Evolutionary conservation across 768 basidiomycete species (phyloP).

Genomic region (Sarcodon aspratus): DNA sequence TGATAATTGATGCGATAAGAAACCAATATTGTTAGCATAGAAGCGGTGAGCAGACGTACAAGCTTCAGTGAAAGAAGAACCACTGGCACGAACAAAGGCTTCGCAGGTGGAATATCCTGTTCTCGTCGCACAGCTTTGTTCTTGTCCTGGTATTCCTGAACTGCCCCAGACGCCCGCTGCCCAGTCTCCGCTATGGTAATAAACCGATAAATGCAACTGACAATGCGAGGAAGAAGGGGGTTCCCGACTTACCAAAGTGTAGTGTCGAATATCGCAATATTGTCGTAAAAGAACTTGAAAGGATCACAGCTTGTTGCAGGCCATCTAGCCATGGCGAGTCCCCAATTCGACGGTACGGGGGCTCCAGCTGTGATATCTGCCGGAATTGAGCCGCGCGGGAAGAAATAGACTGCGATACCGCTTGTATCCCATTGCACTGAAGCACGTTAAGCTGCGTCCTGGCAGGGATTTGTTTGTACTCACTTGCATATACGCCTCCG

Average conservation of each 20-base stretch:
- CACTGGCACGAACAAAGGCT: constrained; percentile 63
- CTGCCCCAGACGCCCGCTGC: constrained; percentile 68
- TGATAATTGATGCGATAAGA: constrained; percentile 15
- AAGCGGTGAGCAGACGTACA: constrained; percentile 39
- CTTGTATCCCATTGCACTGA: constrained; percentile 65
- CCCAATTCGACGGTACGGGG: constrained; percentile 75
- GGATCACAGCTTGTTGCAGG: constrained; percentile 66
- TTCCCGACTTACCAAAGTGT: constrained; percentile 57
- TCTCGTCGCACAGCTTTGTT: constrained; percentile 70
- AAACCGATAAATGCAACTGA: constrained; percentile 3
- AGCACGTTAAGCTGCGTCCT: constrained; percentile 1
- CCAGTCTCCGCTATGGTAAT: constrained; percentile 67
- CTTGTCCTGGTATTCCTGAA: constrained; percentile 74
- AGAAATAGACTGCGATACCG: constrained; percentile 78
- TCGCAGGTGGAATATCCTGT: constrained; percentile 79
- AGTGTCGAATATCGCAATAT: constrained; percentile 76
- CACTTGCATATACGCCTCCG: constrained; percentile 87
- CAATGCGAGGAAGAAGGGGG: constrained; percentile 8
- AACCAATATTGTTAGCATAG: constrained; percentile 2
- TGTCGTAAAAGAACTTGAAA: constrained; percentile 65
- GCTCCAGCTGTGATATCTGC: constrained; percentile 59
- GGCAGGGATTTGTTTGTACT: constrained; percentile 18
- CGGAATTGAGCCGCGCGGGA: constrained; percentile 64
- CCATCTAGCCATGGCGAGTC: constrained; percentile 69
- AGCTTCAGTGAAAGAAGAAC: constrained; percentile 60